These are phyloP conservation scores for Immersiella caudata DNA, from an alignment of 495 filamentous ascomycete species.

Conservation along the genomic window DNA sequence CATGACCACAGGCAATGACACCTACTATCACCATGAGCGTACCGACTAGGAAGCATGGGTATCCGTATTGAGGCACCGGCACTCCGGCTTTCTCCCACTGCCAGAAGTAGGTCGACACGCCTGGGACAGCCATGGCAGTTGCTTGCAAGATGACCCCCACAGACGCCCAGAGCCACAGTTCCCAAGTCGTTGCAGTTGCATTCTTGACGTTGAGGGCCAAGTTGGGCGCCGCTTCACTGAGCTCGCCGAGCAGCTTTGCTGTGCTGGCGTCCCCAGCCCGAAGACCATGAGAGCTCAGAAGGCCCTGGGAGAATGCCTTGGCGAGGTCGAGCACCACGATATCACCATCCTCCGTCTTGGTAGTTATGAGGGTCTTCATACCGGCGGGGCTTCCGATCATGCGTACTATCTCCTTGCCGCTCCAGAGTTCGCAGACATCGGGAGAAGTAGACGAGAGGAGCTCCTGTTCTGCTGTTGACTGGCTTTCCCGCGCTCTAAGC, in stretches of 20 bases:
- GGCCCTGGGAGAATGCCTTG: neutral
- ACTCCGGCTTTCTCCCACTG: conserved; percentile 6
- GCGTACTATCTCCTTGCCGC: conserved; percentile 12
- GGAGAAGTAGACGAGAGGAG: conserved; percentile 13
- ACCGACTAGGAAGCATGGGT: conserved; percentile 15
- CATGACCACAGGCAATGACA: conserved; percentile 11
- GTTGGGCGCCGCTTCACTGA: conserved; percentile 15
- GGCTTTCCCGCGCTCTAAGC: conserved; percentile 46
- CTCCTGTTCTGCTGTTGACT: conserved; percentile 12
- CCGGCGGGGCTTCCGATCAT: conserved; percentile 3
- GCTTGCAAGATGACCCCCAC: conserved; percentile 5
- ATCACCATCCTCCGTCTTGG: neutral
- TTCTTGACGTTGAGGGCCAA: conserved; percentile 20
- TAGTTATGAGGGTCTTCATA: conserved; percentile 8
- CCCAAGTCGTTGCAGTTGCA: neutral
- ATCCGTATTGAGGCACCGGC: conserved; percentile 2
- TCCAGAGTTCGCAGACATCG: conserved; percentile 20
- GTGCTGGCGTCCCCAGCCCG: neutral
- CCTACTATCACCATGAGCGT: conserved; percentile 3
- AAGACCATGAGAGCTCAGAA: neutral
- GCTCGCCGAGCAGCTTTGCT: neutral
- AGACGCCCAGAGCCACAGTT: conserved; percentile 10
- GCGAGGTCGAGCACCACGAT: neutral
- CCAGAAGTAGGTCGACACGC: conserved; percentile 9
- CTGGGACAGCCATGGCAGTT: conserved; percentile 10